Conservation (phyloP, 768 basidiomycete species). For the Podaxis pistillaris region DNA sequence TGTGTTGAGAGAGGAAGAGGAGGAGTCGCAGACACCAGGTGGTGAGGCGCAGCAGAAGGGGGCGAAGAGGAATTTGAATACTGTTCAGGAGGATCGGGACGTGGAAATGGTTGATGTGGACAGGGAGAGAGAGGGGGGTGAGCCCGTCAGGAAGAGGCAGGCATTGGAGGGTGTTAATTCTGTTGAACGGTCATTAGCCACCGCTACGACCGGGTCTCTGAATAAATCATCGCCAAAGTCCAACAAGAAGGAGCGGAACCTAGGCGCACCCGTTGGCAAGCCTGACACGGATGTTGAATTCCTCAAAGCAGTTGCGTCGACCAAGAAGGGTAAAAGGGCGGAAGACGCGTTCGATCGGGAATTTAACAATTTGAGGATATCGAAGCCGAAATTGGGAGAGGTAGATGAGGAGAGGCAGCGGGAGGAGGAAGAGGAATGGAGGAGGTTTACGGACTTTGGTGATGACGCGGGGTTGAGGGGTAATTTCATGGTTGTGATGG, state of each 20-base stretch:
- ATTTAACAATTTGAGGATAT: slow-evolving; percentile 74
- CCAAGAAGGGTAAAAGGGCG: slow-evolving; percentile 61
- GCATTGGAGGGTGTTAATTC: slow-evolving; percentile 39
- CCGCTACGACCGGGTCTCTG: background rate
- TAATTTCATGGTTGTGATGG: slow-evolving; percentile 79
- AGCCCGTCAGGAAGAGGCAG: slow-evolving; percentile 38
- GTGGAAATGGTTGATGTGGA: slow-evolving; percentile 34
- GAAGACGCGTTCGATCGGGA: slow-evolving; percentile 78
- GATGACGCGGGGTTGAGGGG: slow-evolving; percentile 61
- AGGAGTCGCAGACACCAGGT: slow-evolving; percentile 33
- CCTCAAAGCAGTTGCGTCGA: slow-evolving; percentile 72
- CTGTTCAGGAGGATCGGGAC: slow-evolving; percentile 34
- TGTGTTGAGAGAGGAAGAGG: slow-evolving; percentile 57
- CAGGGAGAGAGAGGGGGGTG: slow-evolving; percentile 15
- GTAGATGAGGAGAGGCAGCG: slow-evolving; percentile 19
- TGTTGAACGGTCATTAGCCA: slow-evolving; percentile 20
- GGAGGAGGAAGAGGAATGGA: slow-evolving; percentile 55
- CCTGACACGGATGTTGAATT: slow-evolving; percentile 70
- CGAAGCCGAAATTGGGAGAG: slow-evolving; percentile 54
- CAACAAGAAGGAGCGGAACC: slow-evolving; percentile 15
- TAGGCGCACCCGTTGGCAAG: slow-evolving; percentile 40
- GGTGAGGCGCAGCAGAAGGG: slow-evolving; percentile 20
- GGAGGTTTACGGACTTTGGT: slow-evolving; percentile 61
- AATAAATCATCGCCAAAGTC: slow-evolving; percentile 10
- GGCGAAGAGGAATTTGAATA: slow-evolving; percentile 39